Conservation (phyloP, 306 rosid species). For the Aeschynomene evenia region DNA sequence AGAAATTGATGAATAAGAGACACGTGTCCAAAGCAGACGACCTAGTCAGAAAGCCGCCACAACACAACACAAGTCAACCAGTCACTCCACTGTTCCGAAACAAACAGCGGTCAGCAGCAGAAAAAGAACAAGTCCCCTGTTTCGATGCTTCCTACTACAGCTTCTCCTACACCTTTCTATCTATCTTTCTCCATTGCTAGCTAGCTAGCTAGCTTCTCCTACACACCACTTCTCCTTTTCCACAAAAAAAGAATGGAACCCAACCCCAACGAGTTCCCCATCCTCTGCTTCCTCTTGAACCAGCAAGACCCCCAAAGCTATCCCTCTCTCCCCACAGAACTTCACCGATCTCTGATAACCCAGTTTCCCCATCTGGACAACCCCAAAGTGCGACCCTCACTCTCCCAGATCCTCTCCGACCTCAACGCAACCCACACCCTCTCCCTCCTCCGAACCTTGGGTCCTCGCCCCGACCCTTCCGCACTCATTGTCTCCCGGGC, state of each 20-base stretch:
- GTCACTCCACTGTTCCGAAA: background rate
- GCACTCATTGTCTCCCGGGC: constrained; percentile 20
- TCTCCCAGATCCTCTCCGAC: constrained; percentile 24
- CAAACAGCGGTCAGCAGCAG: background rate
- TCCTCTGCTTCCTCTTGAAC: constrained; percentile 37
- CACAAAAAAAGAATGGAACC: constrained; percentile 21
- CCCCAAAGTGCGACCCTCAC: constrained; percentile 33
- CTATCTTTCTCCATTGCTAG: background rate
- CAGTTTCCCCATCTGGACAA: constrained; percentile 31
- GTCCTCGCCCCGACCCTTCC: constrained; percentile 39
- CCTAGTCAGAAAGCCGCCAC: background rate
- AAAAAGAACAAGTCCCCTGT: background rate
- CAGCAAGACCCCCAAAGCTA: constrained; percentile 23
- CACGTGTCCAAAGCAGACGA: background rate
- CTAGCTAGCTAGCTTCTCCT: background rate
- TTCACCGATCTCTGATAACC: constrained; percentile 25
- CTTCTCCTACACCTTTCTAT: background rate
- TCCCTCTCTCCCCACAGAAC: constrained; percentile 16
- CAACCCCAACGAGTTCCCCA: constrained; percentile 34
- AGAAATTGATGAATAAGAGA: too few species aligned
- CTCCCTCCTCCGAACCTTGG: constrained; percentile 41
- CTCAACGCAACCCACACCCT: constrained; percentile 30
- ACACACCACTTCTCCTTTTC: background rate
- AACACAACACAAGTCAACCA: too few species aligned
- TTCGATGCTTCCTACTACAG: background rate